Evolutionary conservation across 768 basidiomycete genomes (phyloP).

Genomic region (Termitomyces sp.): DNA sequence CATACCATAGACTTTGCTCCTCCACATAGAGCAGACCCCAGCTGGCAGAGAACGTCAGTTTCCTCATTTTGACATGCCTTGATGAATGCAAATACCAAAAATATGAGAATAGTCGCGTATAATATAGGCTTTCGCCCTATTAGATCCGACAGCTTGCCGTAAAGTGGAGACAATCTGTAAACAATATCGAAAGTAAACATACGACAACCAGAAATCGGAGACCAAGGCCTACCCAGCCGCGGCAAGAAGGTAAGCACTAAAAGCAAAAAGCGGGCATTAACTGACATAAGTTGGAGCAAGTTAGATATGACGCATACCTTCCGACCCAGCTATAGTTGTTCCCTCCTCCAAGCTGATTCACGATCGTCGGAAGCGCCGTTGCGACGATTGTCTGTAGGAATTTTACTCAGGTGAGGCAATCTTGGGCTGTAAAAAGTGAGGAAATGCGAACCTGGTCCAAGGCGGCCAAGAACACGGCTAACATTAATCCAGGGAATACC

Average conservation of each 20-base stretch:
- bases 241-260: slow-evolving; percentile 69
- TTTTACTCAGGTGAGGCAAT: neutral
- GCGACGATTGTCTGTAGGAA: slow-evolving; percentile 55
- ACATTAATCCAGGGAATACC: slow-evolving; percentile 44
- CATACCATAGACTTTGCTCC: slow-evolving; percentile 66
- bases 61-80: neutral
- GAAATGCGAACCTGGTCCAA: slow-evolving; percentile 48
- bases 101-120: slow-evolving; percentile 57
- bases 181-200: neutral
- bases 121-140: slow-evolving; percentile 61
- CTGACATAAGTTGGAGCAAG: neutral
- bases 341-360: slow-evolving; percentile 56
- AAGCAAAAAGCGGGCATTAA: neutral
- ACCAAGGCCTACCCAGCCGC: slow-evolving; percentile 37
- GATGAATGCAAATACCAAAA: slow-evolving; percentile 44
- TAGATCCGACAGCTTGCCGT: slow-evolving; percentile 71
- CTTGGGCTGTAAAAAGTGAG: no score
- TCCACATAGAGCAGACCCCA: slow-evolving; percentile 78
- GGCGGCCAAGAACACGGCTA: slow-evolving; percentile 44
- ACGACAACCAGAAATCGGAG: neutral
- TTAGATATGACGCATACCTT: slow-evolving; percentile 33
- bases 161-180: slow-evolving; percentile 54
- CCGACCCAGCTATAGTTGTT: slow-evolving; percentile 69
- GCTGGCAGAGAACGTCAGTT: slow-evolving; percentile 25
- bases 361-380: slow-evolving; percentile 74